Base-by-base conservation (phyloP, 257 asterid species). In the Solanum bukasovii region DNA sequence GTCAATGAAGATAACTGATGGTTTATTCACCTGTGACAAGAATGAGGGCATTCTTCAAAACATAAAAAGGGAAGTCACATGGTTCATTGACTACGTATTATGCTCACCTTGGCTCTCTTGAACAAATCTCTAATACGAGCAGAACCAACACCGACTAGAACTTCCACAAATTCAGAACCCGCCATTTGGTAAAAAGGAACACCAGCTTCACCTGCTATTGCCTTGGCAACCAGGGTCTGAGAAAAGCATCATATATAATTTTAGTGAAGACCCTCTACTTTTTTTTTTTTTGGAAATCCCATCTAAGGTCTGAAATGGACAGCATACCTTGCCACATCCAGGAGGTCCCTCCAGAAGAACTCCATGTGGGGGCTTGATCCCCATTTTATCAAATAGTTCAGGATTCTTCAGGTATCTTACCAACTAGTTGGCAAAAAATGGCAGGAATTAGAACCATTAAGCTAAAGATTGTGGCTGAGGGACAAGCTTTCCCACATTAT, bases 131-230 rank as follows among this genome's bases (percentile, higher is more conserved):
- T 92, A 90, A 97, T 93, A 87, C 99, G 98, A 90, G 99, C 99
- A 90, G 99, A 93, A 89, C 99, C 99, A 84, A 97, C 99, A 89
- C 99, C 99, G 89, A 97, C 99, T 90, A 97, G 88, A 75, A 97
- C 98, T 93, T 97, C 99, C 86, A 94, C 98, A 83, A 97, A 97
- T 92, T 97, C 99, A 9, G 99, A 97, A 87, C 99, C 99, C 83
- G 99, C 99, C 99, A 97, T 97, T 92, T 97, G 98, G 90, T 95
- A 97, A 92, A 97, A 97, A 49, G 99, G 99, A 93, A 97, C 99
- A 86, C 98, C 98, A 27, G 99, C 99, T 93, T 97, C 99, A 88
- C 99, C 99, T 75, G 99, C 99, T 91, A 97, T 97, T 88, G 99
- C 99, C 92, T 97, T 97, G 73, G 99, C 99, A 44, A 97, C 98